Base-by-base conservation (phyloP, 805 yeast species). In the Hyphopichia homilentoma region DNA sequence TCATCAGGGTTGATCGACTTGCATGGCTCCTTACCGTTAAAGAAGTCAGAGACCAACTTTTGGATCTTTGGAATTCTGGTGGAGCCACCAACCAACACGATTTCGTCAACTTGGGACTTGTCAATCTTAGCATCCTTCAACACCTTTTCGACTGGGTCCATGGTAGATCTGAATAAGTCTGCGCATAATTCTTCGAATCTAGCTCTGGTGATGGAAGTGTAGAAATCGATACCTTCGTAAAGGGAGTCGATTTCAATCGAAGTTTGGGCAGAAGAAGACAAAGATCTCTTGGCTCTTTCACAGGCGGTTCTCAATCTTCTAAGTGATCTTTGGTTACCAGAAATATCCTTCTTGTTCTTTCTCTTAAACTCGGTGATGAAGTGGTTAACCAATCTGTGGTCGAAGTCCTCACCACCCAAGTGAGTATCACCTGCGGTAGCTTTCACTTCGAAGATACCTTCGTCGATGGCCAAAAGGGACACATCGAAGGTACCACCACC, bases 401-500 rank as follows among this genome's bases (percentile, higher is more conserved):
- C 96, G 52, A 87, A 87, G 70, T 87, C 96, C 73, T 87, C 95
- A 78, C 96, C 96, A 77, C 96, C 96, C 68, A 87, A 78, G 65
- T 87, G 96, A 43, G 96, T 87, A 63, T 87, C 95, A 82, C 96
- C 96, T 41, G 94, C 87, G 42, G 96, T 86, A 35, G 95, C 89
- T 67, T 83, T 77, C 35, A 86, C 96, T 70, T 86, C 95, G 56
- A 86, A 86, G 39, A 87, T 88, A 68, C 95, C 96, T 47, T 81
- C 84, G 58, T 87, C 95, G 57, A 86, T 86, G 25, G 93, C 77
- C 55, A 86, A 75, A 33, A 86, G 68, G 3, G 95, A 86, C 16
- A 86, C 96, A 79, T 86, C 96, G 47, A 86, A 88, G 46, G 97
- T 88, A 75, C 97, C 97, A 67, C 97, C 97, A 76, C 97, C 97